A percentile compares a stretch with the other conserved stretches of the same genome.
Evolutionary conservation across 805 yeast species (phyloP).

Genomic region (Barnettozyma sucrosica): DNA sequence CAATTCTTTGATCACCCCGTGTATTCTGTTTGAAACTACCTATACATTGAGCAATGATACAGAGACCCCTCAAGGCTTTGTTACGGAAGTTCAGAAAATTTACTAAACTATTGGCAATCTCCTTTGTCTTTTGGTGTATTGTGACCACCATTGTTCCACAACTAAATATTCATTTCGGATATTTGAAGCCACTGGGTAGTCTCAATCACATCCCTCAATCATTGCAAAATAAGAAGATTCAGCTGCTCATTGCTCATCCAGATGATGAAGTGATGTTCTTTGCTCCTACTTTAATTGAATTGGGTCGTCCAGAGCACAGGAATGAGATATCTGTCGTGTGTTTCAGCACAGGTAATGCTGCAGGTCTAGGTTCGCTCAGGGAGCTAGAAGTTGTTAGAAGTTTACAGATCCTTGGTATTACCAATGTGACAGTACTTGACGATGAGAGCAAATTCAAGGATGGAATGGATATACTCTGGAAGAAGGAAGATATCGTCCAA

Average conservation of each 20-base stretch:
- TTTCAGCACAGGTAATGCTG: conserved; percentile 72
- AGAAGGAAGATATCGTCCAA: conserved; percentile 33
- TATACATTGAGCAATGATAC: no score
- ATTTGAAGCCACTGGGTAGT: neutral
- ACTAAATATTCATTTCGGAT: neutral
- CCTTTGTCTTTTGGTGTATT: neutral
- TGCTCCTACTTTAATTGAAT: conserved; percentile 64
- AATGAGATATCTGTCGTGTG: conserved; percentile 59
- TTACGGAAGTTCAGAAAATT: neutral
- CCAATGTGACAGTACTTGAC: conserved; percentile 38
- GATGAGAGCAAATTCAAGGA: conserved; percentile 51
- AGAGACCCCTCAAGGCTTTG: neutral
- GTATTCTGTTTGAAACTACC: no score
- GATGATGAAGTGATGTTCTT: conserved; percentile 99
- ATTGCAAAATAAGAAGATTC: conserved; percentile 25
- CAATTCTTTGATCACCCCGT: no score
- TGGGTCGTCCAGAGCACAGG: conserved; percentile 39
- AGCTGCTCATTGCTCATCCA: conserved; percentile 83
- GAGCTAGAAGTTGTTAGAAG: conserved; percentile 52
- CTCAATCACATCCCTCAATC: neutral
- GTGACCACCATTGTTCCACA: neutral
- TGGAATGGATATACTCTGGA: conserved; percentile 68
- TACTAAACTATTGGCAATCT: neutral
- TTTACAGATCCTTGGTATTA: conserved; percentile 48
- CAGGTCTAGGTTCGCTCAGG: conserved; percentile 64